Evolutionary conservation across 2,329 filamentous ascomycete genomes (phyloP).

Genomic region (Talaromyces sp.): DNA sequence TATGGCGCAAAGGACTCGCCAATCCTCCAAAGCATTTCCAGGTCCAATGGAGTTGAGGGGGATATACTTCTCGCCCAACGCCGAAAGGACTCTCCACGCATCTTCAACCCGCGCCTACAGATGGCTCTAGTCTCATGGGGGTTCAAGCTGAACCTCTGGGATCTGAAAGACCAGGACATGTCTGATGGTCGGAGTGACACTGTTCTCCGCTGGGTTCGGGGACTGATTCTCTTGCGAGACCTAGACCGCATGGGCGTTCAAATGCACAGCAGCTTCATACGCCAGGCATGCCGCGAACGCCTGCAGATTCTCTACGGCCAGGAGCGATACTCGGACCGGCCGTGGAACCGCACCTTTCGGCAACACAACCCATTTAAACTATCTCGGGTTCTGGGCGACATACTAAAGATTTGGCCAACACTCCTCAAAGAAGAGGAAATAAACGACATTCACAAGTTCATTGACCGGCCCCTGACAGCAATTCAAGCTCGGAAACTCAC

Average conservation of each 20-base stretch:
- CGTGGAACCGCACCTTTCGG: constrained; percentile 32
- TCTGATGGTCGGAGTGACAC: constrained; percentile 17
- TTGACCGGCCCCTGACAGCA: constrained; percentile 6
- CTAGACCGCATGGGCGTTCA: constrained; percentile 32
- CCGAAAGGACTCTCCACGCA: constrained; percentile 26
- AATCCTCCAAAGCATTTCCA: constrained; percentile 11
- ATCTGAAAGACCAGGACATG: constrained; percentile 10
- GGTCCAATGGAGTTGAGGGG: constrained; percentile 9
- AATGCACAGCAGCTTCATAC: constrained; percentile 25
- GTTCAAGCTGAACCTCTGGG: constrained; percentile 32
- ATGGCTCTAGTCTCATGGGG: constrained; percentile 48
- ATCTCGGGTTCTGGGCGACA: constrained; percentile 27
- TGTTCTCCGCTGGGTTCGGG: constrained; percentile 37
- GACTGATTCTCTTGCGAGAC: constrained; percentile 35
- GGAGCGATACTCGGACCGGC: constrained; percentile 24
- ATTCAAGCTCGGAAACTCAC: neutral
- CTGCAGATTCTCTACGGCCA: constrained; percentile 33
- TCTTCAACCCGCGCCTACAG: constrained; percentile 44
- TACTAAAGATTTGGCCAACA: constrained; percentile 29
- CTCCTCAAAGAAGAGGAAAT: constrained; percentile 24
- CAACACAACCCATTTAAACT: constrained; percentile 30
- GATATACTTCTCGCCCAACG: constrained; percentile 12
- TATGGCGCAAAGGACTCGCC: constrained; percentile 25
- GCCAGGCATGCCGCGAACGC: constrained; percentile 30
- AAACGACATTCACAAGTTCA: constrained; percentile 13